Conservation (phyloP, 306 rosid species). For the Argentina anserina region DNA sequence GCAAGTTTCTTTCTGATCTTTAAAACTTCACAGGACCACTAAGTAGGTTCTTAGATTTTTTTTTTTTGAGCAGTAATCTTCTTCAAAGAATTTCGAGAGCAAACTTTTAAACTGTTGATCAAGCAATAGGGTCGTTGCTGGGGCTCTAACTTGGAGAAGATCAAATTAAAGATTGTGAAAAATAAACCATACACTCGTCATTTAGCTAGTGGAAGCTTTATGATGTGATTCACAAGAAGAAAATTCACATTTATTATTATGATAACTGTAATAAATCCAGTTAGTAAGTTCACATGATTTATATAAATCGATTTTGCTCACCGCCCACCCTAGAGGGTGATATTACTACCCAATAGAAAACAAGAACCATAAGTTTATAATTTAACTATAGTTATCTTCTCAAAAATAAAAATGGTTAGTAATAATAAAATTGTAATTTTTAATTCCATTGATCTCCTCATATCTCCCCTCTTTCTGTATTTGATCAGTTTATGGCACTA, state of each 20-base stretch:
- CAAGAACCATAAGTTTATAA: too few species aligned
- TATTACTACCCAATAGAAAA: too few species aligned
- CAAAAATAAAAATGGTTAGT: too few species aligned
- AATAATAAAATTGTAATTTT: too few species aligned
- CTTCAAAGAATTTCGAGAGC: background rate
- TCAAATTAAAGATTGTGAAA: background rate
- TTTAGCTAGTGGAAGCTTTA: background rate
- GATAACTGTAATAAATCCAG: background rate
- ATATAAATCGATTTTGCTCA: too few species aligned
- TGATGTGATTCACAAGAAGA: slow-evolving; percentile 13
- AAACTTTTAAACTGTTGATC: background rate
- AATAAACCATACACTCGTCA: background rate
- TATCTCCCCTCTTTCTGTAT: too few species aligned
- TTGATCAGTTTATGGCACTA: too few species aligned
- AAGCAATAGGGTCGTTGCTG: background rate
- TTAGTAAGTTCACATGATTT: background rate
- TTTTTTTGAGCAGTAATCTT: background rate
- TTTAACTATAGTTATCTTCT: too few species aligned
- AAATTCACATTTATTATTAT: background rate
- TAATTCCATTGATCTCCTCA: too few species aligned
- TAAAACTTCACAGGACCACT: too few species aligned
- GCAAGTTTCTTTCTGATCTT: background rate
- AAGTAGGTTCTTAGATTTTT: background rate
- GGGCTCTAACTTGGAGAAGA: background rate
- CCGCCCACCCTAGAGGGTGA: too few species aligned